These are phyloP conservation scores for Cladosporium velox DNA, from an alignment of 2,329 filamentous ascomycete genomes.

Conservation along the genomic window DNA sequence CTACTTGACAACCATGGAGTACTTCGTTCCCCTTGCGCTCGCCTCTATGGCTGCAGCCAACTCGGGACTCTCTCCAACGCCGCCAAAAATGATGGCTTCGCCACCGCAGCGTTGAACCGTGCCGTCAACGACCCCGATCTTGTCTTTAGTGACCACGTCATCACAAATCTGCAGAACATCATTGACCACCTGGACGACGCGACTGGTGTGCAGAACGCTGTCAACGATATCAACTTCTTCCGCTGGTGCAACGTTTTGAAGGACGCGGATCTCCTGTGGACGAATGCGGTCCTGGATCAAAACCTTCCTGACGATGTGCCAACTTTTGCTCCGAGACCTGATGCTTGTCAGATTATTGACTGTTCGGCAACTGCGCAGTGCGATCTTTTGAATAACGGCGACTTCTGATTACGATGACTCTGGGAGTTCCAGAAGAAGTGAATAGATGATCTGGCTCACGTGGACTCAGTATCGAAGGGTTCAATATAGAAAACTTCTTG, in stretches of 20 bases:
- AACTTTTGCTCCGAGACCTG: not conserved
- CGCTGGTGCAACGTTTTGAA: not conserved
- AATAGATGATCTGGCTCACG: too few relatives aligned
- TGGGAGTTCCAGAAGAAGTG: not conserved
- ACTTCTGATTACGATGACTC: not conserved
- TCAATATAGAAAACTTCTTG: too few relatives aligned
- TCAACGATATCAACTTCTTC: slow-evolving; percentile 6
- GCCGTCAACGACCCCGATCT: not conserved
- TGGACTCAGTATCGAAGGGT: too few relatives aligned
- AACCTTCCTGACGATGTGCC: not conserved
- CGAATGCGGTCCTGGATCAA: not conserved
- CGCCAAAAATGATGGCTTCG: not conserved
- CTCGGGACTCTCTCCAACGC: not conserved
- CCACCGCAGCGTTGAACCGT: not conserved
- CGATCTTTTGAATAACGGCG: not conserved
- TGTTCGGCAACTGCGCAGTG: not conserved
- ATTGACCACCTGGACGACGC: not conserved
- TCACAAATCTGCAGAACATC: not conserved
- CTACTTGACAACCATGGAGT: not conserved
- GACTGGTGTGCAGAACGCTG: not conserved
- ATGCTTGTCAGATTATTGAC: not conserved
- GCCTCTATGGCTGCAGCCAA: not conserved
- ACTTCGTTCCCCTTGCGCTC: not conserved
- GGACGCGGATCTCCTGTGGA: not conserved
- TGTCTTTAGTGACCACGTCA: not conserved